Base-by-base conservation (phyloP, 495 filamentous ascomycete genomes). In the Schizothecium vesticola region DNA sequence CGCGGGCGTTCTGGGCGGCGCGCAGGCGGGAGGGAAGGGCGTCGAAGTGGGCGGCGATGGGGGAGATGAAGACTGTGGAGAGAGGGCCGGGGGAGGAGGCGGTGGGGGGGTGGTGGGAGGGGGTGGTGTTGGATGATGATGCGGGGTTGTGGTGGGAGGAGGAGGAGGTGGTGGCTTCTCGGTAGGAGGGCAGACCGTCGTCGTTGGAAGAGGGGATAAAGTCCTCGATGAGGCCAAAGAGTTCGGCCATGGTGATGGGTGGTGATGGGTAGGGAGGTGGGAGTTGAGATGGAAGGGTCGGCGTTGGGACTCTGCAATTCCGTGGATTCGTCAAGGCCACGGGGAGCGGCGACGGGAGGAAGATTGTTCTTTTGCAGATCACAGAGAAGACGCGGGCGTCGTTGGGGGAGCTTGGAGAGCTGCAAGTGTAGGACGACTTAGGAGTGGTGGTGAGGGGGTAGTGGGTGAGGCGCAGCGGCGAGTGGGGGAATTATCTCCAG, bases 1-100 rank as follows among this genome's bases (percentile, higher is more conserved):
- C 43, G 63, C 65, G 75, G 7, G 72, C 74, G 59, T 75, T 68
- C 22, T 79, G 75, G 3, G 73, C 70, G n/a, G 63, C 56, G 43
- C 75, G 77, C 62, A 84, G 79, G 23, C 76, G 79, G 9, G 69
- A 67, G 26, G 81, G 79, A 1, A 84, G 76, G 13, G 77, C 74
- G 10, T 67, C 58, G 12, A 84, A 72, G 71, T 84, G 79, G 6
- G 70, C 63, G 25, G 79, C 76, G n/a, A 83, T 70, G 13, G 79
- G 73, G 56, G 77, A 79, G 51, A 77, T 73, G 26, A 74, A 59
- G 21, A 70, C 63, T 13, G 59, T 68, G 25, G 72, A 62, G 16
- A 67, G 66, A 19, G 71, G 58, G 33, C 12, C 33, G 13, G 33
- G 33, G 13, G 33, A 16, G 33, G 33, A 43, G 33, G 33, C 2